Conservation (phyloP, 129 eudicot genomes). For the Lactuca saligna region DNA sequence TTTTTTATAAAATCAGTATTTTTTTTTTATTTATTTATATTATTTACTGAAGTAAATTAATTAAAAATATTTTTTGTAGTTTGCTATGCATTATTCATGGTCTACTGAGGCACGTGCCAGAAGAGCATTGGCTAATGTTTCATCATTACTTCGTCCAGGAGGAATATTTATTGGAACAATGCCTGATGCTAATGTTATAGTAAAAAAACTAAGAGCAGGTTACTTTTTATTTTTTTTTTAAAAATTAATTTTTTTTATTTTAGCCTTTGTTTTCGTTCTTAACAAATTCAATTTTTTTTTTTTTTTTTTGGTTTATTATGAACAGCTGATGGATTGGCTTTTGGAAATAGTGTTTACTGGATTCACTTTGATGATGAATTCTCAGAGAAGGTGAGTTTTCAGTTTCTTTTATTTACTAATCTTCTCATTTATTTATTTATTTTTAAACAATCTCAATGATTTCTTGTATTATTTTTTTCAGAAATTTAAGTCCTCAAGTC, state of each 20-base stretch:
- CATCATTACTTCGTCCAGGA: conserved; percentile 97
- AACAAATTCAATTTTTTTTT: too few relatives aligned
- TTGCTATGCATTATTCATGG: conserved; percentile 89
- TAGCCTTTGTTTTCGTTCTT: neutral
- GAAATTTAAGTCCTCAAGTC: conserved; percentile 88
- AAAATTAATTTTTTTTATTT: neutral
- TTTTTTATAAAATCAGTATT: neutral
- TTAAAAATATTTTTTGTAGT: conserved; percentile 40
- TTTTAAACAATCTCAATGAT: too few relatives aligned
- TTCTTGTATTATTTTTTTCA: conserved; percentile 30
- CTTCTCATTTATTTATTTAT: too few relatives aligned
- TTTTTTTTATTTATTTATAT: too few relatives aligned
- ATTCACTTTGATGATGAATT: conserved; percentile 90
- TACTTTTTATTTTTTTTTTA: neutral
- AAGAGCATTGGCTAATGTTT: conserved; percentile 93
- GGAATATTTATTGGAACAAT: conserved; percentile 97
- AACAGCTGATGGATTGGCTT: conserved; percentile 78
- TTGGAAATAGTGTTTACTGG: conserved; percentile 97
- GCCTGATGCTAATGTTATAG: conserved; percentile 98
- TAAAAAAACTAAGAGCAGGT: conserved; percentile 98
- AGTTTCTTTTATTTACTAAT: neutral
- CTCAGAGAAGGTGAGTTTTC: conserved; percentile 59
- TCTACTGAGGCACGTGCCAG: conserved; percentile 99
- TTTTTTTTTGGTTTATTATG: too few relatives aligned
- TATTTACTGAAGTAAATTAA: neutral